phyloP scores from a whole-genome alignment of 495 filamentous ascomycete species.

The Podospora comata region DNA sequence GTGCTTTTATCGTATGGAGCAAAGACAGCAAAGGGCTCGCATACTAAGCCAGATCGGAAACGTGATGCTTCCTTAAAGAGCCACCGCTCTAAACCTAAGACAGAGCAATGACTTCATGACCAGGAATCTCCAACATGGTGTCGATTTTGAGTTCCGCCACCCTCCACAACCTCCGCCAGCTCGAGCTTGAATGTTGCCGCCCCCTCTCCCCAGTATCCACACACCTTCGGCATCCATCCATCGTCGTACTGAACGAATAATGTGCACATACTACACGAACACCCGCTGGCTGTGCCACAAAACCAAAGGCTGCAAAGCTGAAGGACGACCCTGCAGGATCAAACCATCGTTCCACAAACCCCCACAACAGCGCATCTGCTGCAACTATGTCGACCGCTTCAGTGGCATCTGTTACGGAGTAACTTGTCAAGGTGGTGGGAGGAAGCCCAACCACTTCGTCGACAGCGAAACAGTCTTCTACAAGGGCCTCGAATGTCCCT shows the following conservation, averaged over 20 bases:
- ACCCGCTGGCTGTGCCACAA: not conserved
- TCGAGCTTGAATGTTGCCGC: not conserved
- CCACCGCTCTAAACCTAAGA: no score
- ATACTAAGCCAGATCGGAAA: no score
- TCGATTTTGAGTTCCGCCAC: not conserved
- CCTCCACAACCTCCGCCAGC: not conserved
- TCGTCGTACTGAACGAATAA: not conserved
- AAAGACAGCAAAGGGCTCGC: no score
- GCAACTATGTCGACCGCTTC: constrained; percentile 1
- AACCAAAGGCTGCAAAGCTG: not conserved
- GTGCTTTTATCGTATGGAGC: no score
- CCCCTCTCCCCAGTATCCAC: not conserved
- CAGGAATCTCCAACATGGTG: not conserved
- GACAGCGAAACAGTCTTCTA: constrained; percentile 1
- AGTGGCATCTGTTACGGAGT: not conserved
- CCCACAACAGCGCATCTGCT: not conserved
- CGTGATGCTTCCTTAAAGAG: no score
- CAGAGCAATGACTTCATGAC: not conserved
- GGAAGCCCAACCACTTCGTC: not conserved
- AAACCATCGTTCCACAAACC: not conserved
- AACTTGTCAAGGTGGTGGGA: not conserved
- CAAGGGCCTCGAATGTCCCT: constrained; percentile 1
- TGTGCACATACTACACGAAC: not conserved
- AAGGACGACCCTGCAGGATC: not conserved
- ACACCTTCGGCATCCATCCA: not conserved